phyloP scores from a whole-genome alignment of 805 yeast genomes.

The Saturnispora halmiae region DNA sequence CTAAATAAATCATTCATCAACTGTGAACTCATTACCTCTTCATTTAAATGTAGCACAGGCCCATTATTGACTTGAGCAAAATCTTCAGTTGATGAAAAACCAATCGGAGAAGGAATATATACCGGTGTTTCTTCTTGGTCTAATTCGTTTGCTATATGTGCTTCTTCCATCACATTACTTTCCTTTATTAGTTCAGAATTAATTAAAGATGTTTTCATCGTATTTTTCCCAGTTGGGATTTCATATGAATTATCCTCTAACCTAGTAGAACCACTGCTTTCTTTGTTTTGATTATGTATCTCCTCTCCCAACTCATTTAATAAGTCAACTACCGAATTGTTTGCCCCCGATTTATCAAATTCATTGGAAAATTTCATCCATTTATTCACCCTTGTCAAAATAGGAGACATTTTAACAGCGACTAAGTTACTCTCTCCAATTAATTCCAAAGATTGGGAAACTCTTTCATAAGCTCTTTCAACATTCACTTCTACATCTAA shows the following conservation, averaged over 20 bases:
- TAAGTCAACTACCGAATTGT: conserved; percentile 45
- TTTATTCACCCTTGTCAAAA: conserved; percentile 29
- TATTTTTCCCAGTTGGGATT: not conserved
- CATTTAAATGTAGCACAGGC: conserved; percentile 1
- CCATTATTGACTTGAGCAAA: conserved; percentile 5
- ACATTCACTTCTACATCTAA: conserved; percentile 29
- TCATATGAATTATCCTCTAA: no score
- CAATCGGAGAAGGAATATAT: conserved; percentile 28
- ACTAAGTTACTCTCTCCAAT: conserved; percentile 25
- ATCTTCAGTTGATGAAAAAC: conserved; percentile 17
- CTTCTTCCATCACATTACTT: not conserved
- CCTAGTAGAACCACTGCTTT: not conserved
- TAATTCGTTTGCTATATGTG: not conserved
- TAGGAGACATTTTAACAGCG: conserved; percentile 28
- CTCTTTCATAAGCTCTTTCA: conserved; percentile 26
- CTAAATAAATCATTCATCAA: conserved; percentile 9
- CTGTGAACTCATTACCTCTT: conserved; percentile 4
- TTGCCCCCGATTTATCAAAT: conserved; percentile 40
- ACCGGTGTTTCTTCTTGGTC: not conserved
- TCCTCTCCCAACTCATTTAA: conserved; percentile 47
- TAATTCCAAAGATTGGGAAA: conserved; percentile 18
- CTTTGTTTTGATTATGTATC: conserved; percentile 19
- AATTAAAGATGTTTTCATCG: no score
- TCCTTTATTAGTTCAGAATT: no score
- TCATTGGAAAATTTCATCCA: conserved; percentile 33